Evolutionary conservation across 1,284 basidiomycete species (phyloP).

Genomic region (Irpex sp.): DNA sequence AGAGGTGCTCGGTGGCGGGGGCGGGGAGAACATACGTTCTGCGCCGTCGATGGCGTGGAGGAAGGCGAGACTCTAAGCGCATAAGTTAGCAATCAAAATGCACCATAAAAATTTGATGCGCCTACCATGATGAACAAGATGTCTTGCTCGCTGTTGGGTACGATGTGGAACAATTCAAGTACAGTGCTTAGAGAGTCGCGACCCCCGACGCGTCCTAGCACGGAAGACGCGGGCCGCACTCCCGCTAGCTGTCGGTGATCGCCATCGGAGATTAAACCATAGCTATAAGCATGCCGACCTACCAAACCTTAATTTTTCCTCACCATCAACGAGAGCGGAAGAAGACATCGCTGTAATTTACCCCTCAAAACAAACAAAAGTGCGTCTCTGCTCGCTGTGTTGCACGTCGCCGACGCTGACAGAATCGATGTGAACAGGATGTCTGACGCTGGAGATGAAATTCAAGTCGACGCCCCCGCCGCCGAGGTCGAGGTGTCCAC

Average conservation of each 20-base stretch:
- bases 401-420: background rate
- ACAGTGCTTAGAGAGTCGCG: too few relatives aligned
- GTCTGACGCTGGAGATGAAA: constrained; percentile 99
- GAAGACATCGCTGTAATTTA: constrained; percentile 65
- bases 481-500: constrained; percentile 80
- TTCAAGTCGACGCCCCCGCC: constrained; percentile 69
- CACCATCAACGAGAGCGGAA: constrained; percentile 86
- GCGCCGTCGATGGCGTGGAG: constrained; percentile 63
- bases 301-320: constrained; percentile 40
- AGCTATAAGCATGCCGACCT: constrained; percentile 13
- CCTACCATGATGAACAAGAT: background rate
- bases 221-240: background rate
- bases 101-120: background rate
- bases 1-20: constrained; percentile 8
- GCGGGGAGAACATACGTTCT: constrained; percentile 50
- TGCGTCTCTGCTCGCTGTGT: constrained; percentile 23
- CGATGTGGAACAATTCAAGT: too few relatives aligned
- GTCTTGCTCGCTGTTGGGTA: too few relatives aligned
- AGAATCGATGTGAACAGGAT: constrained; percentile 45
- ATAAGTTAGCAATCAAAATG: constrained; percentile 5
- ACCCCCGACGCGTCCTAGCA: background rate
- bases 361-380: constrained; percentile 39
- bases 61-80: constrained; percentile 62
- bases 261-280: constrained; percentile 47
- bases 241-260: constrained; percentile 11